Evolutionary conservation across 2,329 filamentous ascomycete species (phyloP), one percentile per base, ranked within the genome.

Genomic region (Xylariaceae sp.): DNA sequence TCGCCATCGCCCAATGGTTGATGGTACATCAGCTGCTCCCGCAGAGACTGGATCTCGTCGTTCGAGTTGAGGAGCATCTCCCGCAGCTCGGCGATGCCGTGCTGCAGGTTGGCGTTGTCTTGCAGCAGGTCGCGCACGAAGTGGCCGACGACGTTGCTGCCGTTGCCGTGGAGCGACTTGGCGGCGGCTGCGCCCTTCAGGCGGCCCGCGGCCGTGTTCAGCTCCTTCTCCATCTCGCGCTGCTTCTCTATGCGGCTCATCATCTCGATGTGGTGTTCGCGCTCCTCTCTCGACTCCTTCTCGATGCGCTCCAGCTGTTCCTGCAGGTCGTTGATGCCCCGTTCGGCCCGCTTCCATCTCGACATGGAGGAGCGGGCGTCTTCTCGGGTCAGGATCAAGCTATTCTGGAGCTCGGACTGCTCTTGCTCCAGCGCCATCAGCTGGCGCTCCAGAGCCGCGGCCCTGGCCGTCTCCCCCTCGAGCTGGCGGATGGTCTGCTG

Each of bases 111-210:
- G 8, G 89, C 87, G 53, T 98, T 98, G 57, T 98, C 92, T 51
- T 94, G 82, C 13, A 98, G 67, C 36, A 98, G 84, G 56, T 96
- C 92, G 46, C 89, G 87, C 36, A 98, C 92, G 49, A 98, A 96
- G 53, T 93, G 86, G 14, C 86, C 89, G n/a, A 96, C 86, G 23
- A 94, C 86, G 37, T 68, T 79, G 40, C 69, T 77, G 36, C 64
- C 66, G 45, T 74, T 73, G 19, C 73, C 69, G 3, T 70, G 70
- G 25, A 83, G 62, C 3, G 77, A 77, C 45, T 77, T 81, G 18
- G 72, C 70, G 1, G 82, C 85, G 3, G 87, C 87, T 10, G 84
- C 83, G 8, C 83, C 83, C 59, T 90, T 92, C 33, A 94, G 68
- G 35, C 87, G 74, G 19, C 81, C 83, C 10, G 85, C 86, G 3